Base-by-base conservation (phyloP, 2,329 filamentous ascomycete species). In the Thermomyces lanuginosus region DNA sequence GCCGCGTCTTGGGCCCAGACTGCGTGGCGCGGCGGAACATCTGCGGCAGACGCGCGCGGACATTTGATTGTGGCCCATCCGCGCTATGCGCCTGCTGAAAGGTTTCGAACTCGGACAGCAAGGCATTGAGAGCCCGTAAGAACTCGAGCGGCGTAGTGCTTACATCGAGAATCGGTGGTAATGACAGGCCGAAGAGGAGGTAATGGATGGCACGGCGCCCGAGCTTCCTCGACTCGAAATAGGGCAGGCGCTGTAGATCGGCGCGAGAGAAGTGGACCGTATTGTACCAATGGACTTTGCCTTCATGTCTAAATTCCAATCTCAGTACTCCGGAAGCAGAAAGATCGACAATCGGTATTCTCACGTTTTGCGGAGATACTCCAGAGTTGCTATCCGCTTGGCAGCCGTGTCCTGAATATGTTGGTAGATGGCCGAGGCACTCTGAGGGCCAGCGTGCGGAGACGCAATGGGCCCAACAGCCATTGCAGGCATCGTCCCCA, bases 251-350 rank as follows among this genome's bases (percentile, higher is more conserved):
- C 27, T 68, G 61, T 17, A 95, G 65, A 51, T 92, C 82, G 16
- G 69, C 54, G 43, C 81, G 78, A 38, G 83, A 80, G 55, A 92
- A 92, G 45, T 92, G 77, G 34, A 92, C 71, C 0, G 89, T 93
- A 56, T 93, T 93, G 63, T 95, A 93, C 84, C 89, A 95, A 60
- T 92, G 95, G 21, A 92, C 74, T 32, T 82, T 75, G 34, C 86
- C 84, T 56, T 93, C 83, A 48, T 98, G 84, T 15, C 82, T 92
- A 48, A 27, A 28, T 24, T 15, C 22, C 21, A 22, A 19, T 6
- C 27, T 14, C 8, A 22, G 27, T 22, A 16, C 8, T 13, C n/a
- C 21, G 42, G 31, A 45, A 37, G 14, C 6, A 11, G 10, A 4
- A 16, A 8, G 11, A 17, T 23, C 21, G 17, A 5, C 6, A 24